Conservation (phyloP, 2,329 filamentous ascomycete species). For the Trichophyton mentagrophytes region DNA sequence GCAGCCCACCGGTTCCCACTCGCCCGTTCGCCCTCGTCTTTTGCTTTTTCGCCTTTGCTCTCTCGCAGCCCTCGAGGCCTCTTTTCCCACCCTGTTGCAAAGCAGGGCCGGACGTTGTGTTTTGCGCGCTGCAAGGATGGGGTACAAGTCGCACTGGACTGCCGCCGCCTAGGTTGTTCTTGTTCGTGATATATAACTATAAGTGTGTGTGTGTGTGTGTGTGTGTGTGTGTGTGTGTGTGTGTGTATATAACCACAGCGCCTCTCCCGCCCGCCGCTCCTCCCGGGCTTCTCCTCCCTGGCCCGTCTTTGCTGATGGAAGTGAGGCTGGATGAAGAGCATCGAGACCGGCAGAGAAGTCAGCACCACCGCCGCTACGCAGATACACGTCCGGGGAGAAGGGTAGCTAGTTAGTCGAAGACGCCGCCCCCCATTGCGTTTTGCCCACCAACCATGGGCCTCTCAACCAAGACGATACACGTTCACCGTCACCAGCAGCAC, state of each 20-base stretch:
- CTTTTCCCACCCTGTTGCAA: neutral
- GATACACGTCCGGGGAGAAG: neutral
- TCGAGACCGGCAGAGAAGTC: neutral
- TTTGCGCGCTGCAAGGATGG: neutral
- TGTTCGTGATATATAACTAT: too few species aligned
- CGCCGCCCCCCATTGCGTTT: too few species aligned
- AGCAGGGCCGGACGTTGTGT: neutral
- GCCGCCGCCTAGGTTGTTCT: neutral
- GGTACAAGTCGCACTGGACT: neutral
- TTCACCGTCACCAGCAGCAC: conserved; percentile 28
- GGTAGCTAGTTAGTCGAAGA: neutral
- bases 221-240: too few species aligned
- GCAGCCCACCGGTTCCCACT: conserved; percentile 1
- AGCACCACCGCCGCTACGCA: neutral
- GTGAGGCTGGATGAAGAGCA: neutral
- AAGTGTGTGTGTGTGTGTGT: too few species aligned
- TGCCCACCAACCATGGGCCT: conserved; percentile 12
- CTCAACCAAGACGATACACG: conserved; percentile 22
- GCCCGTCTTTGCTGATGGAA: neutral
- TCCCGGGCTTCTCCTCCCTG: neutral
- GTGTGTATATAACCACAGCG: neutral
- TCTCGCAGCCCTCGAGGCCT: too few species aligned
- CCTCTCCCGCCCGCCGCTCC: neutral
- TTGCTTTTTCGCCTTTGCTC: neutral
- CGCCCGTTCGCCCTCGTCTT: neutral